Evolutionary conservation across 768 basidiomycete genomes (phyloP), one percentile per base, ranked within the genome.

Genomic region (Cyathus striatus): DNA sequence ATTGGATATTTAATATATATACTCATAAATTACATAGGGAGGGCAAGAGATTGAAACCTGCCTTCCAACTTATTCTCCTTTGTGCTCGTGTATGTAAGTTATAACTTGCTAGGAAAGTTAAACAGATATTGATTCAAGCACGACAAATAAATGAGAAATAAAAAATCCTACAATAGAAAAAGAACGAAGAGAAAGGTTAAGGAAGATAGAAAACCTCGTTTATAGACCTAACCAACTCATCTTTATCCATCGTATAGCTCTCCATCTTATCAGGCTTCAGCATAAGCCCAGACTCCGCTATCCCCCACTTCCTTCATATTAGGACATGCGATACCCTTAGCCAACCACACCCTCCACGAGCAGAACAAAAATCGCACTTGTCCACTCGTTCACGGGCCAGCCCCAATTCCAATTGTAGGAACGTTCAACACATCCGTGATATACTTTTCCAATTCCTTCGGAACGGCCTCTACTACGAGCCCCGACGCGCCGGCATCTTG

Each of bases 371-470:
- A 25, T 58, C n/a, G n/a, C n/a, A 72, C 76, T 71, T 94, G 95
- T 1, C 95, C 95, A 50, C 66, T 81, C 32, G 87, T 91, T 25
- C 71, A 71, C 6, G 81, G 76, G 2, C 96, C 95, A 0, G 95
- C 95, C 25, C 95, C 95, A 48, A 99, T 97, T 6, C 95, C 95
- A 51, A 99, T 96, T 1, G 93, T 97, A 21, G 90, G 86, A 17
- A 93, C 77, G 22, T 56, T 61, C 42, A 95, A 63, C 10, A 66
- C 61, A 17, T 74, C 67, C 3, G 93, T 93, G 58, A 97, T 78
- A 55, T 83, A 81, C 47, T 68, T 66, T 0, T 83, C 95, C 16
- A 99, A 67, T 44, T 73, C 72, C 46, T 79, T 76, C 13, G 95
- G 95, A 36, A 99, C 80, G 9, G 93, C 95, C 63, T 99, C 95